Evolutionary conservation across 192 early-diverging fungal species (phyloP).

Genomic region (Dissophora ornata): DNA sequence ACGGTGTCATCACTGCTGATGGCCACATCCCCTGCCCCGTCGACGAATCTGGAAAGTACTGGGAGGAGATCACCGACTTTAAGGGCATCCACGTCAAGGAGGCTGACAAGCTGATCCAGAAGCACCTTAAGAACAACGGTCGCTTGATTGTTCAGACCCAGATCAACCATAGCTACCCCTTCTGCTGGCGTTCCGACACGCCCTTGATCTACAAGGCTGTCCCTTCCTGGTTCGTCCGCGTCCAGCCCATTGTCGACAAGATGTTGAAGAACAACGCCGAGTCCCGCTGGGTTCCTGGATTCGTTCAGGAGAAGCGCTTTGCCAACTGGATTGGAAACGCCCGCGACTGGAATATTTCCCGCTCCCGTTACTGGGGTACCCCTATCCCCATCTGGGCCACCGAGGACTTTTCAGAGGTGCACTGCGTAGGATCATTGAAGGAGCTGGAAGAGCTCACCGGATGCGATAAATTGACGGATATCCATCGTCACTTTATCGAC

Average conservation of each 20-base stretch:
- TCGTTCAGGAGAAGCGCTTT: slow-evolving; percentile 98
- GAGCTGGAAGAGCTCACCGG: slow-evolving; percentile 93
- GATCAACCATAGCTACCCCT: slow-evolving; percentile 92
- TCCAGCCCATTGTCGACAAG: slow-evolving; percentile 83
- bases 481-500: slow-evolving; percentile 98
- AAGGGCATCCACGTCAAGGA: slow-evolving; percentile 90
- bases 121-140: slow-evolving; percentile 83
- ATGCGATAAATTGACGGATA: slow-evolving; percentile 83
- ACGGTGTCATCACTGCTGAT: slow-evolving; percentile 85
- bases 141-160: slow-evolving; percentile 93
- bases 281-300: slow-evolving; percentile 95
- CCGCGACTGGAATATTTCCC: slow-evolving; percentile 98
- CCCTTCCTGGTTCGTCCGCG: slow-evolving; percentile 97
- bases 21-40: slow-evolving; percentile 92
- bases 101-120: slow-evolving; percentile 96
- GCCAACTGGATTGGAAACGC: slow-evolving; percentile 96
- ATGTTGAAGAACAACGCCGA: slow-evolving; percentile 88
- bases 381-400: slow-evolving; percentile 98
- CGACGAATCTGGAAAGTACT: slow-evolving; percentile 86
- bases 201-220: slow-evolving; percentile 97
- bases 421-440: slow-evolving; percentile 90
- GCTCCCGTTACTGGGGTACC: slow-evolving; percentile 99
- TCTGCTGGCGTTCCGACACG: slow-evolving; percentile 98
- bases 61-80: slow-evolving; percentile 80
- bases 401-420: slow-evolving; percentile 84